Evolutionary conservation across 2,329 filamentous ascomycete genomes (phyloP).

Genomic region (Samsoniella hepiali): DNA sequence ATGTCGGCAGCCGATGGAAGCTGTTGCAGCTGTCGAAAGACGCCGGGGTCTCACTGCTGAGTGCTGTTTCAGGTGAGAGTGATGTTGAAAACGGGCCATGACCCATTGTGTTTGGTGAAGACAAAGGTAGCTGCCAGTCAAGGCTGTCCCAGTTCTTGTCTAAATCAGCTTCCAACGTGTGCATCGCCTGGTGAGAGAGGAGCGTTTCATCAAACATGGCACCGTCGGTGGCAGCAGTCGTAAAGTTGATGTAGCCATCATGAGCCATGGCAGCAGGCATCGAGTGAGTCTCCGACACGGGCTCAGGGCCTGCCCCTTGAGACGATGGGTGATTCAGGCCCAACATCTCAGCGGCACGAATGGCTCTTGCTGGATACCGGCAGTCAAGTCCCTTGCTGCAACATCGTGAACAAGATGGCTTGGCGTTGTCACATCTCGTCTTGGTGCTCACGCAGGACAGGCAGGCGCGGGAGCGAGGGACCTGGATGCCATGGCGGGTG

Average conservation of each 20-base stretch:
- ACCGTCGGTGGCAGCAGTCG: no score
- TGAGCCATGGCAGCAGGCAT: no score
- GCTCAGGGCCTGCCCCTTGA: neutral
- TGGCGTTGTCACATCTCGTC: neutral
- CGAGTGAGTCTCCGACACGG: neutral
- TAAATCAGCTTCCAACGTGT: neutral
- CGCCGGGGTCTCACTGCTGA: neutral
- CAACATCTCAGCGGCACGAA: neutral
- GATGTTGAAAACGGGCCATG: neutral
- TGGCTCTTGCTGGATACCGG: neutral
- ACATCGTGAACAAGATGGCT: slow-evolving; percentile 1
- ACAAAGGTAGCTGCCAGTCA: neutral
- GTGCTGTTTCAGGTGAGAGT: neutral
- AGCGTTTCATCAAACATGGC: no score
- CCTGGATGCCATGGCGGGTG: neutral
- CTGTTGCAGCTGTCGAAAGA: neutral
- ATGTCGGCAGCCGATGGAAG: neutral
- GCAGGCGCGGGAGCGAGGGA: neutral
- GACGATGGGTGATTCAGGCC: neutral
- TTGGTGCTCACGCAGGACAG: slow-evolving; percentile 4
- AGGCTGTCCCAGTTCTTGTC: no score
- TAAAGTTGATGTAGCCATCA: no score
- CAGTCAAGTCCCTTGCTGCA: neutral
- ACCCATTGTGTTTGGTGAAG: neutral
- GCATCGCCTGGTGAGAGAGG: neutral